A percentile compares a stretch with the other conserved stretches of the same genome.
These are phyloP conservation scores for Nicotiana tomentosiformis DNA, from an alignment of 257 asterid species.

Conservation along the genomic window DNA sequence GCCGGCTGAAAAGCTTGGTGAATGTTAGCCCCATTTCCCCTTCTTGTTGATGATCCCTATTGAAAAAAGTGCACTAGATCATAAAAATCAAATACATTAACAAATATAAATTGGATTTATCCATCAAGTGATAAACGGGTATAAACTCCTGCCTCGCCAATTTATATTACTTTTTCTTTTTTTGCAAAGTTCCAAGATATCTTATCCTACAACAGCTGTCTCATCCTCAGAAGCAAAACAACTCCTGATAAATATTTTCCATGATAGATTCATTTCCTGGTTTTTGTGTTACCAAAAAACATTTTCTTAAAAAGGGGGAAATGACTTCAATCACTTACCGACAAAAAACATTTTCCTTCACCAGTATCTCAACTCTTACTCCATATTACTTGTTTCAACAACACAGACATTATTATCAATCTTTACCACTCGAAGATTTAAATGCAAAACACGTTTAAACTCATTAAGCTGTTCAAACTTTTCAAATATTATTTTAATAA, in stretches of 20 bases:
- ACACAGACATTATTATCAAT: not conserved
- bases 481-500: not conserved
- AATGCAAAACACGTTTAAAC: not conserved
- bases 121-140: not conserved
- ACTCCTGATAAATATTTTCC: not conserved
- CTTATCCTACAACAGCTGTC: not conserved
- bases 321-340: not conserved
- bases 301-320: not conserved
- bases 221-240: not conserved
- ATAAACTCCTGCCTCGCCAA: not conserved
- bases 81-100: not conserved
- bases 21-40: not conserved
- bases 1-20: constrained; percentile 9
- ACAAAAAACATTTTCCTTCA: not conserved
- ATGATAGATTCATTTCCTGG: not conserved
- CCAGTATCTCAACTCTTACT: not conserved
- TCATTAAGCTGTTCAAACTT: not conserved
- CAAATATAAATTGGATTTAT: not conserved
- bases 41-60: not conserved
- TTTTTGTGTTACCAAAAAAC: not conserved
- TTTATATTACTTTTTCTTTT: not conserved
- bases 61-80: not conserved
- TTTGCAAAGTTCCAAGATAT: not conserved
- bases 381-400: not conserved
- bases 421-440: not conserved